Evolutionary conservation across 257 asterid species (phyloP).

Genomic region (Solanum clarkiae): DNA sequence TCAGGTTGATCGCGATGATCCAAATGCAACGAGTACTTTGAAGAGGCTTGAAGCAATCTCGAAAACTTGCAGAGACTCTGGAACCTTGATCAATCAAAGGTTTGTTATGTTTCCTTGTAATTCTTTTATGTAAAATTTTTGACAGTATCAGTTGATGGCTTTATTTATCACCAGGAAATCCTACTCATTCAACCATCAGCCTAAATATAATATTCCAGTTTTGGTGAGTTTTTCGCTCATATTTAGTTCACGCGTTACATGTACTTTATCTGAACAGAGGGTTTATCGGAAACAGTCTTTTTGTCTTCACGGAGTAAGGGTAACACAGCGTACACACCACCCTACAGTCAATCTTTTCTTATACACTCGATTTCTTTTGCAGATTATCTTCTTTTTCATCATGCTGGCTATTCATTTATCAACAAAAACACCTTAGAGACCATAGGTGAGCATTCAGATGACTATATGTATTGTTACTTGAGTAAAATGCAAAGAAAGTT

Average conservation of each 20-base stretch:
- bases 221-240: constrained; percentile 28
- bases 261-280: background rate
- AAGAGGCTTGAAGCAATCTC: constrained; percentile 44
- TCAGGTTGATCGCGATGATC: constrained; percentile 65
- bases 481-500: background rate
- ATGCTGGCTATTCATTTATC: constrained; percentile 26
- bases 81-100: constrained; percentile 28
- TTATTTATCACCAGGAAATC: constrained; percentile 45
- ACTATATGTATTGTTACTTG: background rate
- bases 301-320: background rate
- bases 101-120: background rate
- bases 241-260: background rate
- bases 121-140: background rate
- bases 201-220: constrained; percentile 25
- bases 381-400: constrained; percentile 47
- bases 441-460: background rate
- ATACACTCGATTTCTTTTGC: constrained; percentile 7
- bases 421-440: background rate
- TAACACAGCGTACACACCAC: background rate
- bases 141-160: background rate
- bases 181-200: constrained; percentile 32
- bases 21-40: constrained; percentile 59
- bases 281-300: background rate
- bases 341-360: background rate
- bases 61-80: constrained; percentile 77